Percentiles rank a stretch among this genome's conserved stretches.
Evolutionary conservation across 2,329 filamentous ascomycete species (phyloP).

Genomic region (Torrubiella hemipterigena): DNA sequence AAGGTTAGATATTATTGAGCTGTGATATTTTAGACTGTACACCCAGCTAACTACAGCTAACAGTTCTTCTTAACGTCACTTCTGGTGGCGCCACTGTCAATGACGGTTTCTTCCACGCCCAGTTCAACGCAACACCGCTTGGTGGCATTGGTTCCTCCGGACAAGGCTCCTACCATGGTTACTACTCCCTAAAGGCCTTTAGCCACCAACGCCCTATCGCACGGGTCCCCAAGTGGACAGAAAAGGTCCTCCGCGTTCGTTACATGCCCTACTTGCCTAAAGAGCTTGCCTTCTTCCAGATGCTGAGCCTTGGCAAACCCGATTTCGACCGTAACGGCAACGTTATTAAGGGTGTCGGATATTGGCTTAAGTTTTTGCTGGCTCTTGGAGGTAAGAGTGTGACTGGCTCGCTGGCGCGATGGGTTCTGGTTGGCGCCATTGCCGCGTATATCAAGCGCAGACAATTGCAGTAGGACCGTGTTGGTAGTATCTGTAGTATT

Average conservation of each 20-base stretch:
- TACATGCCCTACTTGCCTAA: slow-evolving; percentile 49
- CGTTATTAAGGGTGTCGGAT: slow-evolving; percentile 34
- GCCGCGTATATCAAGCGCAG: slow-evolving; percentile 20
- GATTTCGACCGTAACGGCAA: slow-evolving; percentile 52
- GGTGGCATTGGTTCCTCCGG: slow-evolving; percentile 76
- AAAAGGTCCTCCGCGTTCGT: slow-evolving; percentile 53
- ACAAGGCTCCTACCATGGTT: slow-evolving; percentile 65
- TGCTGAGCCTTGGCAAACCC: slow-evolving; percentile 32
- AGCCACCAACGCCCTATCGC: slow-evolving; percentile 49
- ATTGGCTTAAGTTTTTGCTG: slow-evolving; percentile 40
- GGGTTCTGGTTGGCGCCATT: slow-evolving; percentile 30
- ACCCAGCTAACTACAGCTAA: background rate
- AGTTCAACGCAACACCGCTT: slow-evolving; percentile 61
- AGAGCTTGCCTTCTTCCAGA: slow-evolving; percentile 31
- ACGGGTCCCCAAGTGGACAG: slow-evolving; percentile 54
- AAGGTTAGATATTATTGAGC: slow-evolving; percentile 37
- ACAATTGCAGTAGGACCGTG: slow-evolving; percentile 19
- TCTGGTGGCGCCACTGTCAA: slow-evolving; percentile 58
- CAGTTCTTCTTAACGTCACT: slow-evolving; percentile 49
- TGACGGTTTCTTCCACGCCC: slow-evolving; percentile 59
- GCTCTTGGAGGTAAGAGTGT: slow-evolving; percentile 36
- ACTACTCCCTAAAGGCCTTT: slow-evolving; percentile 58
- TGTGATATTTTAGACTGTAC: background rate
- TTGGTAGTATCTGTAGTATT: too few species aligned
- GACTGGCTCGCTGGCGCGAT: slow-evolving; percentile 39